Percentiles rank a stretch among this genome's conserved stretches.
These are phyloP conservation scores for Komagataella pastoris DNA, from an alignment of 805 yeast species.

Conservation along the genomic window DNA sequence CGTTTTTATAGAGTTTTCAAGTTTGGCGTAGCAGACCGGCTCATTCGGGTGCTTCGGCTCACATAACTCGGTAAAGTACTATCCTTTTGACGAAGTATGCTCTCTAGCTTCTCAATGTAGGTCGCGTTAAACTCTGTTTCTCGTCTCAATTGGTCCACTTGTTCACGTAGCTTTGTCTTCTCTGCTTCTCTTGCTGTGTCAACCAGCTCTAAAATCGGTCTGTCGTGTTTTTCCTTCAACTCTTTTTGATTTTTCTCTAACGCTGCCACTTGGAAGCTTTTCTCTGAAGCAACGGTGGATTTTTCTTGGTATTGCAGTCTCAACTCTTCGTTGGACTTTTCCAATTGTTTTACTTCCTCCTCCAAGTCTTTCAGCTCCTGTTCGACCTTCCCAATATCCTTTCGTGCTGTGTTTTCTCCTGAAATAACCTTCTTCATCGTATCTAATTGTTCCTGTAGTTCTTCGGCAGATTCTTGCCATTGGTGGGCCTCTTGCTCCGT, in stretches of 20 bases:
- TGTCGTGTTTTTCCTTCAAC: conserved; percentile 17
- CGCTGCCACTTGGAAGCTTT: conserved; percentile 15
- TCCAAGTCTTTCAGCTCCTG: conserved; percentile 5
- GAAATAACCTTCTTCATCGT: background rate
- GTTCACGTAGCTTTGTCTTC: conserved; percentile 2
- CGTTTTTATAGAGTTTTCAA: background rate
- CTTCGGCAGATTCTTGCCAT: conserved; percentile 6
- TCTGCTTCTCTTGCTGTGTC: conserved; percentile 8
- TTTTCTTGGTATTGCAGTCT: conserved; percentile 28
- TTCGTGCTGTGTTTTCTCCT: background rate
- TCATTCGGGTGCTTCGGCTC: conserved; percentile 1
- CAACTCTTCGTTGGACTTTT: conserved; percentile 15
- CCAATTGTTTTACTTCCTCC: conserved; percentile 6
- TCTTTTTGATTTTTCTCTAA: conserved; percentile 12
- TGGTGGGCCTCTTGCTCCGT: conserved; percentile 16
- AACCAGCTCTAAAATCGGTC: conserved; percentile 18
- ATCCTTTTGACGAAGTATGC: conserved; percentile 11
- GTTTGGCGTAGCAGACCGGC: conserved; percentile 3
- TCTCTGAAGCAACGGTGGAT: conserved; percentile 35
- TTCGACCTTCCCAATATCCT: conserved; percentile 6
- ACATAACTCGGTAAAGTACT: conserved; percentile 1
- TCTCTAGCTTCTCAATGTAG: conserved; percentile 12
- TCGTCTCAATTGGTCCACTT: conserved; percentile 3
- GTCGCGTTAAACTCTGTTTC: conserved; percentile 13
- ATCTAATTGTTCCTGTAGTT: conserved; percentile 5